Conservation (phyloP, 768 basidiomycete genomes). For the Rhodotorula taiwanensis region DNA sequence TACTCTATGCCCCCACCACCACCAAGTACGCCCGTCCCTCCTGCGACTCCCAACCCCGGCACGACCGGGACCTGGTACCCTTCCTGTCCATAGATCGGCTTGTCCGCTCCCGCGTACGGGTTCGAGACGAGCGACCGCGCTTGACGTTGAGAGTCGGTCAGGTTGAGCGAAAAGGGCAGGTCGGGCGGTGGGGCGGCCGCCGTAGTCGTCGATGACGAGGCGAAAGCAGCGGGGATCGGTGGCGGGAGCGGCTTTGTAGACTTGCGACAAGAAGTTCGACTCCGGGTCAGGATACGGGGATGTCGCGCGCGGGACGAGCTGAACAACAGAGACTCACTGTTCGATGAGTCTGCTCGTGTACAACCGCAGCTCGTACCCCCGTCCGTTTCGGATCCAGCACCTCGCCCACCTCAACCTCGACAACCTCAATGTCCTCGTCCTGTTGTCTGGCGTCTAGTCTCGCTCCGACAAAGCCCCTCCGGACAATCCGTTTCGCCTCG, state of each 20-base stretch:
- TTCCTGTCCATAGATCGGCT: slow-evolving; percentile 14
- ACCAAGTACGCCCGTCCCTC: neutral
- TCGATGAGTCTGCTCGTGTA: neutral
- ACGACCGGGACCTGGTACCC: slow-evolving; percentile 10
- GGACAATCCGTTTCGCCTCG: slow-evolving; percentile 28
- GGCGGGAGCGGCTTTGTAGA: neutral
- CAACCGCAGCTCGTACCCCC: neutral
- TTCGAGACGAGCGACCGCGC: slow-evolving; percentile 75
- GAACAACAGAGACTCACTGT: too few species aligned
- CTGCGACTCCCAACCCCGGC: neutral
- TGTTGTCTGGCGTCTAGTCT: neutral
- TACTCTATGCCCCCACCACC: slow-evolving; percentile 57
- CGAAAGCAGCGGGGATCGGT: neutral
- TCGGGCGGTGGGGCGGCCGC: slow-evolving; percentile 54
- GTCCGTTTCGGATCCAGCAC: slow-evolving; percentile 11
- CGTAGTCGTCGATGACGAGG: neutral
- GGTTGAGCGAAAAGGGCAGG: slow-evolving; percentile 78
- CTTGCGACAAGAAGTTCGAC: too few species aligned
- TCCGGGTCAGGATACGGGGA: too few species aligned
- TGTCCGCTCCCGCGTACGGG: slow-evolving; percentile 55
- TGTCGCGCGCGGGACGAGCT: too few species aligned
- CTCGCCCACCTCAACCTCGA: neutral
- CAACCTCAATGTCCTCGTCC: neutral
- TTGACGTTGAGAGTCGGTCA: slow-evolving; percentile 73
- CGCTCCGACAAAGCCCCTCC: slow-evolving; percentile 42